Percentiles rank a stretch among this genome's conserved stretches.
phyloP scores from a whole-genome alignment of 805 yeast genomes.

The Phaffomyces opuntiae region DNA sequence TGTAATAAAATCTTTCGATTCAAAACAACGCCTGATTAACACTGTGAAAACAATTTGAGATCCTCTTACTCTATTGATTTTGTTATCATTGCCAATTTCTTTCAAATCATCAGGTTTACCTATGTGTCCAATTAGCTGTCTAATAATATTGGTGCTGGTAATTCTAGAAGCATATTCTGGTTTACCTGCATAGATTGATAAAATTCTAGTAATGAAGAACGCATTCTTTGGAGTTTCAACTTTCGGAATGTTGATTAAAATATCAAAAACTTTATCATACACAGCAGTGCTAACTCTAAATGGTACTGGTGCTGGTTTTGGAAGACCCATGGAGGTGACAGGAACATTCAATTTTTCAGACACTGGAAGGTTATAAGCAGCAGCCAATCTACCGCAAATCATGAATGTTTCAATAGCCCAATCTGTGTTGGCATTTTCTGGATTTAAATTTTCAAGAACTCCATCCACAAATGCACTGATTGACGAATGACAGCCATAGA shows the following conservation, averaged over 20 bases:
- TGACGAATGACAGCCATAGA: slow-evolving; percentile 27
- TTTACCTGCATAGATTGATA: slow-evolving; percentile 46
- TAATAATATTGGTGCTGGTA: slow-evolving; percentile 39
- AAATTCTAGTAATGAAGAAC: slow-evolving; percentile 43
- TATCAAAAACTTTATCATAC: slow-evolving; percentile 33
- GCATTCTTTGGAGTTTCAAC: slow-evolving; percentile 42
- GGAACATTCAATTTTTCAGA: slow-evolving; percentile 28
- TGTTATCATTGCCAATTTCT: slow-evolving; percentile 13
- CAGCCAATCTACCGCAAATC: slow-evolving; percentile 48
- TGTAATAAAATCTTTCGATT: slow-evolving; percentile 43
- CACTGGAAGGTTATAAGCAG: slow-evolving; percentile 44
- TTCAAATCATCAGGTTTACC: slow-evolving; percentile 30
- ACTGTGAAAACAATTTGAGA: slow-evolving; percentile 44
- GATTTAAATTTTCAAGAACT: slow-evolving; percentile 29
- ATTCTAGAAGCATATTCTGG: slow-evolving; percentile 34
- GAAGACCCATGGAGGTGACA: slow-evolving; percentile 10
- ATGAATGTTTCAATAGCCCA: slow-evolving; percentile 58
- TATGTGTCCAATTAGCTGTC: slow-evolving; percentile 25
- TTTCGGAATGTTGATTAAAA: slow-evolving; percentile 33
- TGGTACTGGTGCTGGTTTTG: slow-evolving; percentile 15
- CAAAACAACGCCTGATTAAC: slow-evolving; percentile 65
- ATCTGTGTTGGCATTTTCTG: slow-evolving; percentile 33
- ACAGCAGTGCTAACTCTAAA: slow-evolving; percentile 18
- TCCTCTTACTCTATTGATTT: slow-evolving; percentile 31
- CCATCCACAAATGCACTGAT: slow-evolving; percentile 31